phyloP scores from a whole-genome alignment of 2,329 filamentous ascomycete genomes.

The Colletotrichum sp. region DNA sequence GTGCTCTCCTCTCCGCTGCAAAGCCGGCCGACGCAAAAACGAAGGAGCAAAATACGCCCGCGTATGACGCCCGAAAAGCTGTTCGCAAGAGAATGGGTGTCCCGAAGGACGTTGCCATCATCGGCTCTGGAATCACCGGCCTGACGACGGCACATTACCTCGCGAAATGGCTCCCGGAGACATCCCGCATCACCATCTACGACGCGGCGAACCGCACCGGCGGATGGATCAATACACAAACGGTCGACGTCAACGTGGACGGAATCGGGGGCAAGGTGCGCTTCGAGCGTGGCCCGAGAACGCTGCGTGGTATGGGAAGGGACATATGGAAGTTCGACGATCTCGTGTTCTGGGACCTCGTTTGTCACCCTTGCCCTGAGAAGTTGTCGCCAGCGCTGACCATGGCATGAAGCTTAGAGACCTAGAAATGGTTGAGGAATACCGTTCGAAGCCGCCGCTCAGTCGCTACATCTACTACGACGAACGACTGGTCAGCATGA shows the following conservation, averaged over 20 bases:
- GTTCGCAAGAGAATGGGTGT: background rate
- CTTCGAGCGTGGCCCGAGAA: slow-evolving; percentile 86
- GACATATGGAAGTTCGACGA: slow-evolving; percentile 58
- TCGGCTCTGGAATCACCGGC: slow-evolving; percentile 86
- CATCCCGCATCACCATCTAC: slow-evolving; percentile 78
- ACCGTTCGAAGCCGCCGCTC: background rate
- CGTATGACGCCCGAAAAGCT: background rate
- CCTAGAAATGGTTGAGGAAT: background rate
- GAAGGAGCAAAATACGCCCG: background rate
- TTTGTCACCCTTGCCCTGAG: slow-evolving; percentile 43
- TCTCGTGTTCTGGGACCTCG: slow-evolving; percentile 72
- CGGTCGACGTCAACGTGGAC: slow-evolving; percentile 59
- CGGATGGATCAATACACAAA: slow-evolving; percentile 81
- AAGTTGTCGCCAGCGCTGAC: background rate
- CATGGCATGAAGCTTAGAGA: background rate
- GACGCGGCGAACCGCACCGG: slow-evolving; percentile 75
- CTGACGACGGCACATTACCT: slow-evolving; percentile 81
- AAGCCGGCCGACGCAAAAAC: background rate
- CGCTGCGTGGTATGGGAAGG: slow-evolving; percentile 62
- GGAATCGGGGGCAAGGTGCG: slow-evolving; percentile 64
- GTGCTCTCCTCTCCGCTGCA: background rate
- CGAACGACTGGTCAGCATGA: slow-evolving; percentile 59
- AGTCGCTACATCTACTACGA: slow-evolving; percentile 86
- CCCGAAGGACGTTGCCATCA: slow-evolving; percentile 61
- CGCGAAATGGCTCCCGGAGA: slow-evolving; percentile 65